phyloP scores from a whole-genome alignment of 2,329 filamentous ascomycete genomes.

The Neospermospora avenae region DNA sequence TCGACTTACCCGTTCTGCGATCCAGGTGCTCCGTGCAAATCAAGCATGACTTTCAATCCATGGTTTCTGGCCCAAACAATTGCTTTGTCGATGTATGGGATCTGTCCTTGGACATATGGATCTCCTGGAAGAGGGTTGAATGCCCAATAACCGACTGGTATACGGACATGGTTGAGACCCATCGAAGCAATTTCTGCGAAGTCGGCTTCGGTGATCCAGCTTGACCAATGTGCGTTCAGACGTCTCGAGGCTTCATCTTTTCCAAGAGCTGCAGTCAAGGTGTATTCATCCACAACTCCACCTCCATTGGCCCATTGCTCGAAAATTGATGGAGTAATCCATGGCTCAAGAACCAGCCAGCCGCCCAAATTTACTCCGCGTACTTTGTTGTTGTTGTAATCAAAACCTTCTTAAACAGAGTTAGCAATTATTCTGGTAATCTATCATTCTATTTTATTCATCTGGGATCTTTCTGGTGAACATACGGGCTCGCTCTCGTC shows the following conservation, averaged over 20 bases:
- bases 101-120: conserved; percentile 60
- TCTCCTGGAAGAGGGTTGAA: conserved; percentile 50
- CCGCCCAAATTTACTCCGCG: conserved; percentile 64
- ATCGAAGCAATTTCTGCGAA: conserved; percentile 40
- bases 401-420: conserved; percentile 36
- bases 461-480: neutral
- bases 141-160: conserved; percentile 66
- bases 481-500: conserved; percentile 3
- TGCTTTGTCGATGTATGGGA: conserved; percentile 53
- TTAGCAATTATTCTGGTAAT: neutral
- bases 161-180: conserved; percentile 61
- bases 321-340: conserved; percentile 58
- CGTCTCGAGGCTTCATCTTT: conserved; percentile 41
- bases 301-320: conserved; percentile 31
- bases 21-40: conserved; percentile 62
- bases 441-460: neutral
- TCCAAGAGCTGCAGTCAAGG: conserved; percentile 44
- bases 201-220: conserved; percentile 46
- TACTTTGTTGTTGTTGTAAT: conserved; percentile 52
- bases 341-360: conserved; percentile 38
- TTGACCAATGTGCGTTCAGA: conserved; percentile 55
- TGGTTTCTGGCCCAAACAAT: conserved; percentile 55
- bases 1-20: conserved; percentile 43
- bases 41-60: conserved; percentile 62
- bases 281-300: conserved; percentile 36